Percentiles rank a stretch among this genome's conserved stretches.
Evolutionary conservation across 2,329 filamentous ascomycete genomes (phyloP).

Genomic region (Penicillium thymicola): DNA sequence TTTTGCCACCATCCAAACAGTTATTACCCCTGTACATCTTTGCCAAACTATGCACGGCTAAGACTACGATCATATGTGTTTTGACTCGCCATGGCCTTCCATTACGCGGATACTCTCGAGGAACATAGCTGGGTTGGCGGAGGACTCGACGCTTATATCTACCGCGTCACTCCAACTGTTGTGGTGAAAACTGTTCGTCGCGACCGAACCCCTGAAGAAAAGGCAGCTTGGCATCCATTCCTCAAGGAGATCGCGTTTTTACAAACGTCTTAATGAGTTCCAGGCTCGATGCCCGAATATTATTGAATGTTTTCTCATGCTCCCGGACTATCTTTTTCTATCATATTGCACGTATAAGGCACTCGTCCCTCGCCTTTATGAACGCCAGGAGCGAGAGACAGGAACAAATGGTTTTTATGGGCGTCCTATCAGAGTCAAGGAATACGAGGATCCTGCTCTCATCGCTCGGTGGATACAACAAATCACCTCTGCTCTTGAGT

Average conservation of each 20-base stretch:
- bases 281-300: conserved; percentile 14
- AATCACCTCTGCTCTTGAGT: conserved; percentile 17
- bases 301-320: conserved; percentile 14
- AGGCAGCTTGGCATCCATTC: not conserved
- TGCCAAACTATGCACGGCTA: not conserved
- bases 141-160: conserved; percentile 9
- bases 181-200: conserved; percentile 18
- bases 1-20: not conserved
- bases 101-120: conserved; percentile 1
- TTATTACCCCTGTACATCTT: not conserved
- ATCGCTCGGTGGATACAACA: conserved; percentile 21
- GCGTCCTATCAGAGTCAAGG: conserved; percentile 13
- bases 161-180: conserved; percentile 14
- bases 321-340: conserved; percentile 15
- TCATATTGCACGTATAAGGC: conserved; percentile 8
- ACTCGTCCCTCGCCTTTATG: not conserved
- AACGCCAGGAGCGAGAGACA: not conserved
- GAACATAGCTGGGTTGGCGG: conserved; percentile 7
- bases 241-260: conserved; percentile 15
- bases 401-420: conserved; percentile 2
- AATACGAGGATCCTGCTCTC: conserved; percentile 17
- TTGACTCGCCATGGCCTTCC: not conserved
- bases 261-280: conserved; percentile 10
- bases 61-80: not conserved
- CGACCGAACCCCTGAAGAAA: not conserved